Base-by-base conservation (phyloP, 2,329 filamentous ascomycete species). In the Didymella pomorum region DNA sequence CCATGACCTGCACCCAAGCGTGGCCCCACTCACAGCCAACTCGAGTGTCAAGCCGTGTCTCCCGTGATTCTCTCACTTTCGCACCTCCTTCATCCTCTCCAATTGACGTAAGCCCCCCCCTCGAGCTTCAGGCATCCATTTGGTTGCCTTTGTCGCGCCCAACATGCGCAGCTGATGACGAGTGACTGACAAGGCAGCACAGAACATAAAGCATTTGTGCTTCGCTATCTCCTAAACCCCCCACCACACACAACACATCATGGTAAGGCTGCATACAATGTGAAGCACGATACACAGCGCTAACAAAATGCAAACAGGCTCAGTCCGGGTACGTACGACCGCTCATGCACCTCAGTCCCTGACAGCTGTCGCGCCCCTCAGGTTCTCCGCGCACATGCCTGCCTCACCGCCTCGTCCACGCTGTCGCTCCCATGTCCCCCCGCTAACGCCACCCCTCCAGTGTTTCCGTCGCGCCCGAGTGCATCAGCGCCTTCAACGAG, bases 381-480 rank as follows among this genome's bases (percentile, higher is more conserved):
- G 49, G 41, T 61, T 57, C 64, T 47, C 54, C 52, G 58, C 60
- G 39, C 49, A 49, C 57, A 44, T 53, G 46, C 58, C 51, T 45
- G n/a, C 51, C 49, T 42, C 43, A 45, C 49, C 61, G 31, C 52
- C 48, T 35, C 56, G 16, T 12, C 7, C 41, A 41, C 41, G 10
- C 16, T 25, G 31, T 37, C 44, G 46, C 51, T 14, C 41, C 20
- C 31, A n/a, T 37, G 44, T 23, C 41, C 42, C 31, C 26, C 45
- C 46, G 58, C 67, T 72, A 68, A 73, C 50, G 33, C 28, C n/a
- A 33, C 20, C 12, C 8, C 37, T 39, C 20, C 79, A 93, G 90
- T 85, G 89, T 90, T 70, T 84, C 84, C 76, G 87, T 93, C 72
- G 81, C 85, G 67, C 84, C 86, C 76, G 89, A 93, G 60, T 93